Evolutionary conservation across 2,329 filamentous ascomycete species (phyloP).

Genomic region (Esteya vermicola): DNA sequence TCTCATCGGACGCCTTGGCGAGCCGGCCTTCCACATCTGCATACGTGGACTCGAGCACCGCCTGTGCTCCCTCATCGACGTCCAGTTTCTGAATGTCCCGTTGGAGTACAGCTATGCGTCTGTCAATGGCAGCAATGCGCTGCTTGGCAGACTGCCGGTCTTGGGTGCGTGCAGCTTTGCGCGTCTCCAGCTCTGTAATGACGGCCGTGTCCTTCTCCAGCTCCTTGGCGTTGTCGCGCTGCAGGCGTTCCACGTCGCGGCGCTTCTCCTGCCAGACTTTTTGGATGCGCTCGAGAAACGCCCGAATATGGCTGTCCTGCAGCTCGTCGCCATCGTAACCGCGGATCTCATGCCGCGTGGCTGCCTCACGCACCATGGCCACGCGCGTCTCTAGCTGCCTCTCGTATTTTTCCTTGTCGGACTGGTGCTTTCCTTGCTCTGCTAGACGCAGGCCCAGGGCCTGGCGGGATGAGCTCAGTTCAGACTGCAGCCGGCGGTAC

Average conservation of each 20-base stretch:
- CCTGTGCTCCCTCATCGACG: conserved; percentile 74
- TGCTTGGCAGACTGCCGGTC: conserved; percentile 61
- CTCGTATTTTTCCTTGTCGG: conserved; percentile 78
- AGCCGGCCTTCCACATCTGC: conserved; percentile 54
- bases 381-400: conserved; percentile 59
- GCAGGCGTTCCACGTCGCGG: conserved; percentile 52
- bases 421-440: conserved; percentile 66
- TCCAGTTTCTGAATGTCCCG: conserved; percentile 56
- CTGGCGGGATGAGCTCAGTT: conserved; percentile 28
- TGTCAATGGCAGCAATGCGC: conserved; percentile 60
- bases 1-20: conserved; percentile 44
- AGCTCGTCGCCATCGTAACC: conserved; percentile 65
- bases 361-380: conserved; percentile 63
- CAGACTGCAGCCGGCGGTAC: conserved; percentile 49
- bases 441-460: conserved; percentile 37
- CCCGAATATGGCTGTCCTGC: conserved; percentile 55
- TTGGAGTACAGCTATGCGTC: conserved; percentile 52
- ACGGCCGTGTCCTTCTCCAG: conserved; percentile 55
- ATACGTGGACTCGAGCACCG: conserved; percentile 59
- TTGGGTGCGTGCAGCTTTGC: conserved; percentile 57
- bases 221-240: conserved; percentile 60
- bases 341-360: conserved; percentile 62
- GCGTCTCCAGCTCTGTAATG: conserved; percentile 61
- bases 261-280: conserved; percentile 68
- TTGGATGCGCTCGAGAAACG: conserved; percentile 66